These are phyloP conservation scores for Volvariella volvacea DNA, from an alignment of 1,284 basidiomycete species.

Conservation along the genomic window DNA sequence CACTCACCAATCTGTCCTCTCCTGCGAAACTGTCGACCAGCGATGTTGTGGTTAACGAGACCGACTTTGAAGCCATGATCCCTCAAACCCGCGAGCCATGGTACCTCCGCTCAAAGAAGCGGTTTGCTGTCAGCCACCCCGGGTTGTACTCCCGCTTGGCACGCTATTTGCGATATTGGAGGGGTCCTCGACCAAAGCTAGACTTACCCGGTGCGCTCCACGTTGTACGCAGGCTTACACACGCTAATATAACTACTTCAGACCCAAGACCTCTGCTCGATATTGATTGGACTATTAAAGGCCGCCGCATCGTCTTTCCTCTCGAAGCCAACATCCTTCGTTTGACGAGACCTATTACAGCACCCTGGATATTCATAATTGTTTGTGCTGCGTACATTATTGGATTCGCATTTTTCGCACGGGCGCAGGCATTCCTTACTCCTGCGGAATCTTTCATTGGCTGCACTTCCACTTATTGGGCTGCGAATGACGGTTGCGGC, in stretches of 20 bases:
- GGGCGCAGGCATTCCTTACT: conserved; percentile 66
- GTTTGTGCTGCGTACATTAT: conserved; percentile 64
- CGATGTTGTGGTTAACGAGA: conserved; percentile 1
- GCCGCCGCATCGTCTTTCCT: conserved; percentile 31
- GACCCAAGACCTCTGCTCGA: conserved; percentile 51
- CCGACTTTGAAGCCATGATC: background rate
- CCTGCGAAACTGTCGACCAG: too few species aligned
- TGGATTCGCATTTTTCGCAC: conserved; percentile 63
- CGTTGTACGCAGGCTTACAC: background rate
- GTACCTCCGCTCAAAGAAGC: conserved; percentile 4
- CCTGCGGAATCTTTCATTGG: conserved; percentile 55
- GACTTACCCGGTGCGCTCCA: conserved; percentile 45
- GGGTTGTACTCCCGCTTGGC: conserved; percentile 12
- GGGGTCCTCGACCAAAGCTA: conserved; percentile 55
- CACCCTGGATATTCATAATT: conserved; percentile 46
- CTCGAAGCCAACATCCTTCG: conserved; percentile 49
- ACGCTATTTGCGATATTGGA: conserved; percentile 31
- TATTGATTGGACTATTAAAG: conserved; percentile 33
- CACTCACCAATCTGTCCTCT: too few species aligned
- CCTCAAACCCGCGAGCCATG: too few species aligned
- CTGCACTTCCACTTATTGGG: conserved; percentile 71
- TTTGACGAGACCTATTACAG: conserved; percentile 43
- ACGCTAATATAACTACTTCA: conserved; percentile 18
- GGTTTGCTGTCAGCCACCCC: conserved; percentile 15
- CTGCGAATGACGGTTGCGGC: conserved; percentile 68